Base-by-base conservation (phyloP, 257 asterid species). In the Ocimum tenuiflorum region DNA sequence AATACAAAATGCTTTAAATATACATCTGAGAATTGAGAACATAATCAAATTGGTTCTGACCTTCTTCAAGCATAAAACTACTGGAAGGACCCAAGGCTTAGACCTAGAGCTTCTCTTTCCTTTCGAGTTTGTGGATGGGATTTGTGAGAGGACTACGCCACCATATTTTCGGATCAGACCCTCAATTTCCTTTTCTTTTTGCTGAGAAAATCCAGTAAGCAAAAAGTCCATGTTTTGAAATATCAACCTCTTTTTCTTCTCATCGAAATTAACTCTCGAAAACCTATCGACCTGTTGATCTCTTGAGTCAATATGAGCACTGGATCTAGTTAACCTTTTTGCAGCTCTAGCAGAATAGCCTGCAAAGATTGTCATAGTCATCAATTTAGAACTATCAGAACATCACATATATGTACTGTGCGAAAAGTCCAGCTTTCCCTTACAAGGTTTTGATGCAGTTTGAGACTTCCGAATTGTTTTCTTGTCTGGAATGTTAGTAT, bases 191-290 rank as follows among this genome's bases (percentile, higher is more conserved):
- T 72, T 82, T 77, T 86, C 89, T 80, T 81, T 87, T 57, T 59
- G 76, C 65, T 66, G 69, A 64, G 94, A 82, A 72, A 86, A 80
- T 49, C 96, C 95, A 65, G 94, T 86, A 18, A 89, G 82, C 79
- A 89, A 75, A 81, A 89, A 89, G 65, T 85, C 92, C 78, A 86
- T 83, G 75, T 77, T 77, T 72, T 77, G 85, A 62, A 89, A 82
- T 72, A 89, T 69, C 80, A 78, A 71, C 73, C 83, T 82, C 51
- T 72, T 86, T 72, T 58, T 81, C 73, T 63, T 73, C 69, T 71
- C 75, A 63, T 31, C 75, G 35, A 58, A 41, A 58, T 63, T 63
- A 58, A 22, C 74, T 58, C 23, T 67, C 18, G 38, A 71, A 75
- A 33, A 49, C 63, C 71, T 68, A 73, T 75, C 81, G 58, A 71